Conservation (phyloP, 2,329 filamentous ascomycete genomes). For the Hymenoscyphus occultus region DNA sequence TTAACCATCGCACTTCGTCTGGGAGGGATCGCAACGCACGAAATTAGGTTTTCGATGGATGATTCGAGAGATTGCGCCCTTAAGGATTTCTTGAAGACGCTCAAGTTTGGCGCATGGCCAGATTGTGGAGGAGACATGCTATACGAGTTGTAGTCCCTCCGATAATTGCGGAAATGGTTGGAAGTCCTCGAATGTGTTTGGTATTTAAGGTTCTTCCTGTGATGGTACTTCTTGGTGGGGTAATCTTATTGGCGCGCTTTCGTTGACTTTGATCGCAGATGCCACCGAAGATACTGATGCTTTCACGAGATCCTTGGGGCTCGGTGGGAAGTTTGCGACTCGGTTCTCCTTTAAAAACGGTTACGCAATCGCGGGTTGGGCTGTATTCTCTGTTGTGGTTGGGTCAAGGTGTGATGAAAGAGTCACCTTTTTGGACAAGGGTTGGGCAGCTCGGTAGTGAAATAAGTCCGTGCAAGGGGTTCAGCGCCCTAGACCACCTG, state of each 20-base stretch:
- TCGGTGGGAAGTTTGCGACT: not conserved
- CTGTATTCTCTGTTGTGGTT: not conserved
- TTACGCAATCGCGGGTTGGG: not conserved
- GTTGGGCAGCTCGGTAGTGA: not conserved
- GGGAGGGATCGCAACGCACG: slow-evolving; percentile 47
- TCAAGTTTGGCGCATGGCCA: slow-evolving; percentile 68
- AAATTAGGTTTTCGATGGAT: slow-evolving; percentile 79
- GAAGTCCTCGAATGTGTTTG: not conserved
- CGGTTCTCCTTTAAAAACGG: not conserved
- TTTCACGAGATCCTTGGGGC: not conserved
- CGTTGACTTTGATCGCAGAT: not conserved
- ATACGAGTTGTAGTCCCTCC: not conserved
- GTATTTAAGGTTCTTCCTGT: not conserved
- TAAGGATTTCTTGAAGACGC: slow-evolving; percentile 75
- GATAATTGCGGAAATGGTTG: not conserved
- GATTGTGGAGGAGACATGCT: slow-evolving; percentile 50
- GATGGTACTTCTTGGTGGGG: not conserved
- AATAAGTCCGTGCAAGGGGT: not conserved
- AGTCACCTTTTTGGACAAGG: not conserved
- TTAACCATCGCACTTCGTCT: slow-evolving; percentile 24
- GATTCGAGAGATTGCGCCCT: slow-evolving; percentile 74
- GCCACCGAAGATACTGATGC: not conserved
- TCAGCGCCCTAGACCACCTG: too few relatives aligned
- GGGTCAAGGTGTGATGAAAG: not conserved
- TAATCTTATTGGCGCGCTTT: not conserved